A percentile compares a stretch with the other conserved stretches of the same genome.
phyloP scores from a whole-genome alignment of 176 grass and related monocot genomes.

The Areca catechu region DNA sequence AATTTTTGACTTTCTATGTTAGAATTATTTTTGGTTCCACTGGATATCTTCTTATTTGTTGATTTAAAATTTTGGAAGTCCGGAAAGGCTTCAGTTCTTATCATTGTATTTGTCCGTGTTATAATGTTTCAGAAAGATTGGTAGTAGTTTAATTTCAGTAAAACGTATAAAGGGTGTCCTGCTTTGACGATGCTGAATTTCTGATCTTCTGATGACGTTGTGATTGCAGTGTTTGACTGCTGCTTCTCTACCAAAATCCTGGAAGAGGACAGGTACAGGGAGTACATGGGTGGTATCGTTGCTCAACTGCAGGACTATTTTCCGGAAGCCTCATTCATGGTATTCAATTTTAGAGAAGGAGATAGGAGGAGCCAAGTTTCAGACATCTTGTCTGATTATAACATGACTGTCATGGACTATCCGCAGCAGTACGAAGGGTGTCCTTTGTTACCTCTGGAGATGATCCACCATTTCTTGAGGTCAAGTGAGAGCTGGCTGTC shows the following conservation, averaged over 20 bases:
- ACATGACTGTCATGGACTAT: constrained; percentile 26
- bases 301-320: constrained; percentile 34
- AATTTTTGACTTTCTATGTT: too few relatives aligned
- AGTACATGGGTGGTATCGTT: constrained; percentile 32
- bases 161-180: too few relatives aligned
- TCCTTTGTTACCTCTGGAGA: constrained; percentile 28
- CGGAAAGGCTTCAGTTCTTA: too few relatives aligned
- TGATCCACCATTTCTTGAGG: constrained; percentile 23
- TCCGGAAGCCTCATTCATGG: constrained; percentile 37
- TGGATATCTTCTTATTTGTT: too few relatives aligned
- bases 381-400: constrained; percentile 23
- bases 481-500: constrained; percentile 37
- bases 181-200: too few relatives aligned
- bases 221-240: constrained; percentile 39
- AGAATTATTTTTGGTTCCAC: too few relatives aligned
- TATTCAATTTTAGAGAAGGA: constrained; percentile 35
- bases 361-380: constrained; percentile 6
- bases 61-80: too few relatives aligned
- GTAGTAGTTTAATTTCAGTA: too few relatives aligned
- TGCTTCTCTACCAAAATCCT: constrained; percentile 27
- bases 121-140: too few relatives aligned
- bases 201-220: too few relatives aligned
- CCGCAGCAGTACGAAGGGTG: constrained; percentile 22
- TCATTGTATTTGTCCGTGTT: too few relatives aligned
- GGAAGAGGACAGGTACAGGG: constrained; percentile 22